phyloP scores from a whole-genome alignment of 257 asterid species.

The Solanum chiquidenum region DNA sequence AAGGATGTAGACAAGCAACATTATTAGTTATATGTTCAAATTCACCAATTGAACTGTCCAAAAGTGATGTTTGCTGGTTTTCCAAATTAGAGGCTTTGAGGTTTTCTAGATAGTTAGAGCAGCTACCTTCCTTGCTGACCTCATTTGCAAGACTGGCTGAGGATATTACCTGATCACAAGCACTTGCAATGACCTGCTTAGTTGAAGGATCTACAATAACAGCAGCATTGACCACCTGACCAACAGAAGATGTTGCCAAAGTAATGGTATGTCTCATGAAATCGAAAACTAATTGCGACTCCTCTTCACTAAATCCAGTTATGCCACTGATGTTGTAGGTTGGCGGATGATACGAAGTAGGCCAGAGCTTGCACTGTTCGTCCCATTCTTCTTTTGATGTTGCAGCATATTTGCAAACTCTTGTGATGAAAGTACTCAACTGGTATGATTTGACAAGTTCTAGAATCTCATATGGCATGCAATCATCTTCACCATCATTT shows the following conservation, averaged over 20 bases:
- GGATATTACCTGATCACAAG: constrained; percentile 45
- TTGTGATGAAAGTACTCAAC: constrained; percentile 77
- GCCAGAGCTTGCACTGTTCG: constrained; percentile 94
- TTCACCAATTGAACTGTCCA: constrained; percentile 4
- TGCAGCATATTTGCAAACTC: constrained; percentile 85
- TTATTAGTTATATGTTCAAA: constrained; percentile 3
- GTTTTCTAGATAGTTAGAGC: constrained; percentile 12
- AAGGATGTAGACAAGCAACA: constrained; percentile 72
- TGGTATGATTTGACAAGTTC: constrained; percentile 65
- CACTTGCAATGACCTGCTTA: constrained; percentile 55
- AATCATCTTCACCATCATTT: constrained; percentile 20
- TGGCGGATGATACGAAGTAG: constrained; percentile 92
- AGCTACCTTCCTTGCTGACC: constrained; percentile 12
- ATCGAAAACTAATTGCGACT: constrained; percentile 41
- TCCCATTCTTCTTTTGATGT: constrained; percentile 89
- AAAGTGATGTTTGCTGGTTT: constrained; percentile 5
- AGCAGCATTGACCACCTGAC: constrained; percentile 69
- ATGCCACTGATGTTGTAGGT: constrained; percentile 78
- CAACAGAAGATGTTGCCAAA: constrained; percentile 46
- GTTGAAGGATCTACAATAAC: constrained; percentile 84
- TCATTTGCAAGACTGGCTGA: constrained; percentile 6
- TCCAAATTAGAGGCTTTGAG: constrained; percentile 7
- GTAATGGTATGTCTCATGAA: constrained; percentile 57
- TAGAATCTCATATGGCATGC: constrained; percentile 42
- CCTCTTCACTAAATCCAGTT: constrained; percentile 77